These are phyloP conservation scores for Paraconiothyrium sp. DNA, from an alignment of 2,329 filamentous ascomycete genomes.

Conservation along the genomic window DNA sequence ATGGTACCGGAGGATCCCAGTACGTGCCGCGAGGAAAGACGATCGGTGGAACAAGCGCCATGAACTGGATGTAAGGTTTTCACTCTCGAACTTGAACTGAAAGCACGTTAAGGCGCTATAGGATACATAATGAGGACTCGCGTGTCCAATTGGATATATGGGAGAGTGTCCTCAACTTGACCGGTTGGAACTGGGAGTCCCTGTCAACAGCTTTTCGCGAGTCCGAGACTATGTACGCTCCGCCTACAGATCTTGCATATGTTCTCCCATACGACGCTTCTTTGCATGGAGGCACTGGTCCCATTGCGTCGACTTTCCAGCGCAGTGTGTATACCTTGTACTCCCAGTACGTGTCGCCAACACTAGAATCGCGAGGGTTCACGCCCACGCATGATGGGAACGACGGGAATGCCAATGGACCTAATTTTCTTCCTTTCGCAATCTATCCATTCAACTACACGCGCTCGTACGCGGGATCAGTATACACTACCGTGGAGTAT, in stretches of 20 bases:
- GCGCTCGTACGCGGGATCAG: not conserved
- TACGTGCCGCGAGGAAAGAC: conserved; percentile 1
- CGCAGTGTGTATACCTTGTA: conserved; percentile 1
- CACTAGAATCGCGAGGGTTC: not conserved
- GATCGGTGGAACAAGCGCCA: not conserved
- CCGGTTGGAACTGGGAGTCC: conserved; percentile 3
- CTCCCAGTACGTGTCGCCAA: not conserved
- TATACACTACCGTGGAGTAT: not conserved
- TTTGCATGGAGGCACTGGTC: not conserved
- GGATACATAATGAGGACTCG: conserved; percentile 3
- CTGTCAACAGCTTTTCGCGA: conserved; percentile 3
- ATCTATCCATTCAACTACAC: conserved; percentile 5
- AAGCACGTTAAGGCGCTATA: not conserved
- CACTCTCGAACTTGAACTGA: not conserved
- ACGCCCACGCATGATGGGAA: not conserved
- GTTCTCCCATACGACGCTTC: not conserved
- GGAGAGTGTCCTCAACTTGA: not conserved
- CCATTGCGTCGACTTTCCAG: not conserved
- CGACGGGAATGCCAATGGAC: not conserved
- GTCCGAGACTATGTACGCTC: not conserved
- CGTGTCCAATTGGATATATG: not conserved
- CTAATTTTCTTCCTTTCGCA: conserved; percentile 1
- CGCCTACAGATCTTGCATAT: not conserved
- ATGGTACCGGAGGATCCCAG: not conserved
- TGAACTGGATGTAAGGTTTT: conserved; percentile 5